Evolutionary conservation across 805 yeast genomes (phyloP).

Genomic region (Kodamaea laetipori): DNA sequence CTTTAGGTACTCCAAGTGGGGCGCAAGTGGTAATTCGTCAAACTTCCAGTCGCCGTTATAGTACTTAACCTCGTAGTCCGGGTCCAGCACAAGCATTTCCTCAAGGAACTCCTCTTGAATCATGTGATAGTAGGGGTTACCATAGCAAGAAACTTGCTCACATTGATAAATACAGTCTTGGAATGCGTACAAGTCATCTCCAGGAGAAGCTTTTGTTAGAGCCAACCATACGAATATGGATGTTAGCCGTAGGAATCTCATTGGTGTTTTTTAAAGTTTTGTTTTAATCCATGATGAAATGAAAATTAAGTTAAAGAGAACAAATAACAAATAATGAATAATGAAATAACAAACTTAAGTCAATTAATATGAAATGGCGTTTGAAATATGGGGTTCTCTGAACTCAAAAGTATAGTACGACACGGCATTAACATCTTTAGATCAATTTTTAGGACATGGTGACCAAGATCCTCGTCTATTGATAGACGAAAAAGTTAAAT

Average conservation of each 20-base stretch:
- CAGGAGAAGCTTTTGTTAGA: conserved; percentile 45
- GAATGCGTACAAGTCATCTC: conserved; percentile 62
- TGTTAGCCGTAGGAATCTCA: not conserved
- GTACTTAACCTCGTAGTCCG: conserved; percentile 21
- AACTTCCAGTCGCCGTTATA: conserved; percentile 40
- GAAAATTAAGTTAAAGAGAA: no score
- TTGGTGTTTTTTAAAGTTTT: not conserved
- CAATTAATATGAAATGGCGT: no score
- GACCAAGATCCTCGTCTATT: no score
- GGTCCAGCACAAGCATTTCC: conserved; percentile 17
- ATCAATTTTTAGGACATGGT: no score
- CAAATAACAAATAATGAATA: no score
- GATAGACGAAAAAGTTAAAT: no score
- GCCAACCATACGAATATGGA: not conserved
- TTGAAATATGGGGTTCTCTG: no score
- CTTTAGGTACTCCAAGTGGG: conserved; percentile 46
- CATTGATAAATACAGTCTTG: conserved; percentile 58
- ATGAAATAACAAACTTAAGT: no score
- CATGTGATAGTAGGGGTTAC: conserved; percentile 28
- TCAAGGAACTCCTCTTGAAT: conserved; percentile 27
- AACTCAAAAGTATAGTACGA: no score
- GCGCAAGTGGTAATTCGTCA: conserved; percentile 41
- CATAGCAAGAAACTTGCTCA: conserved; percentile 34
- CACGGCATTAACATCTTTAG: no score
- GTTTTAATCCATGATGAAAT: not conserved